Evolutionary conservation across 495 filamentous ascomycete genomes (phyloP).

Genomic region (Peziza echinospora): DNA sequence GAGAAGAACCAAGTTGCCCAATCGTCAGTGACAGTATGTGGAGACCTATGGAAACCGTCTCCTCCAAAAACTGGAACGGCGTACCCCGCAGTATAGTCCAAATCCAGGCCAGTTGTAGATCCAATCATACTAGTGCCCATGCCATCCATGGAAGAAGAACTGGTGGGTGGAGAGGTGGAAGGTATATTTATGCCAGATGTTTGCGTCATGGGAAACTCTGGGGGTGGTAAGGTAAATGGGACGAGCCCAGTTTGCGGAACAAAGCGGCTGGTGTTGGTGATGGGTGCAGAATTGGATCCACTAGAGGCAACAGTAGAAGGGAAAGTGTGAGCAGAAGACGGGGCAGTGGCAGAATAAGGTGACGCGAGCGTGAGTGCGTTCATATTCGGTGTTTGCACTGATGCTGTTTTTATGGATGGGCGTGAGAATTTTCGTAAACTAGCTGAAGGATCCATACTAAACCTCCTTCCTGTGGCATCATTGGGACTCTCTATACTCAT

Average conservation of each 20-base stretch:
- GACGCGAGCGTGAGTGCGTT: constrained; percentile 12
- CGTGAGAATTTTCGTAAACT: constrained; percentile 13
- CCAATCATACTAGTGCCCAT: constrained; percentile 20
- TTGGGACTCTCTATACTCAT: background rate
- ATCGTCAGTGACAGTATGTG: constrained; percentile 72
- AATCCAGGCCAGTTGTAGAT: constrained; percentile 21
- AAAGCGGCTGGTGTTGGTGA: constrained; percentile 7
- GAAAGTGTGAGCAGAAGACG: constrained; percentile 8
- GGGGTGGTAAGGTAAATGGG: constrained; percentile 34
- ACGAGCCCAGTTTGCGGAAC: constrained; percentile 6
- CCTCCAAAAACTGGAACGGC: constrained; percentile 67
- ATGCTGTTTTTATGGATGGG: constrained; percentile 15
- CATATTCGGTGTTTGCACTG: constrained; percentile 12
- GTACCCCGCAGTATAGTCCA: constrained; percentile 47
- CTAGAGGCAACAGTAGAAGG: constrained; percentile 6
- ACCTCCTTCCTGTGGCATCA: constrained; percentile 3
- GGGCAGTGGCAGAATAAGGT: constrained; percentile 14
- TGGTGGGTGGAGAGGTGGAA: constrained; percentile 23
- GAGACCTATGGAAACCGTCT: constrained; percentile 61
- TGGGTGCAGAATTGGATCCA: constrained; percentile 9
- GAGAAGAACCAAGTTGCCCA: constrained; percentile 85
- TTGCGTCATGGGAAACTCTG: constrained; percentile 26
- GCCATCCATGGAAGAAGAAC: constrained; percentile 20
- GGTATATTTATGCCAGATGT: constrained; percentile 23
- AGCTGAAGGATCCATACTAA: constrained; percentile 9